Evolutionary conservation across 2,329 filamentous ascomycete genomes (phyloP), one percentile per base, ranked within the genome.

Genomic region (Trichoderma simmonsii): DNA sequence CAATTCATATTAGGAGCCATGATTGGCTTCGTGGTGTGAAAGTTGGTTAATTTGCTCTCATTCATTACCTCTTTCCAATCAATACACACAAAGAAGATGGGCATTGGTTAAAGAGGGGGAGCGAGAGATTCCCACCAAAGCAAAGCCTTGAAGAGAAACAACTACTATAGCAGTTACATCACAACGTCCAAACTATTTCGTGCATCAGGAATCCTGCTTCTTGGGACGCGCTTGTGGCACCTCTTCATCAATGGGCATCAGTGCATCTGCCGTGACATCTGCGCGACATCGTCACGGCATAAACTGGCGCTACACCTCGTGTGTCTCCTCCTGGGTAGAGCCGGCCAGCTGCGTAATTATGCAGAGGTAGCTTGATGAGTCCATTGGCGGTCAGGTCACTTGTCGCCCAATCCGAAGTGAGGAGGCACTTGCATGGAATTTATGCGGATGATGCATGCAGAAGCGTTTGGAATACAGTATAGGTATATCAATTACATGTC

Each of bases 231-330:
- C n/a, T 32, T 26, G 56, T 60, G 28, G n/a, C 21, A 69, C 65
- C 26, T 32, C 18, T 57, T 51, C 56, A 69, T 69, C 34, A 60
- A 69, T 60, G 65, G 65, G 65, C 65, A 69, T 61, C 65, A 60
- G 65, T 69, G 65, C 65, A 12, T 59, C 65, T 69, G 65, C 54
- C 12, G 65, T 60, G 56, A 18, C 56, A 48, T 32, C 65, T 69
- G 65, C 65, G 56, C 65, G 65, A 68, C 65, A 60, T 60, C 56
- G 24, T n/a, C 54, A 43, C 54, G 32, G 54, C 48, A 69, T 60
- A 39, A 43, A 14, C 65, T 48, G 65, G 26, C 54, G 65, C 54
- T 21, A 59, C 65, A 59, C 65, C 11, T 48, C 64, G 11, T 60
- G 18, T 28, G 64, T 15, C 26, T 43, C 61, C 34, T 43, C 62